Percentiles rank a stretch among this genome's conserved stretches.
phyloP scores from a whole-genome alignment of 352 stramenopile species.

The Phytophthora pistaciae region DNA sequence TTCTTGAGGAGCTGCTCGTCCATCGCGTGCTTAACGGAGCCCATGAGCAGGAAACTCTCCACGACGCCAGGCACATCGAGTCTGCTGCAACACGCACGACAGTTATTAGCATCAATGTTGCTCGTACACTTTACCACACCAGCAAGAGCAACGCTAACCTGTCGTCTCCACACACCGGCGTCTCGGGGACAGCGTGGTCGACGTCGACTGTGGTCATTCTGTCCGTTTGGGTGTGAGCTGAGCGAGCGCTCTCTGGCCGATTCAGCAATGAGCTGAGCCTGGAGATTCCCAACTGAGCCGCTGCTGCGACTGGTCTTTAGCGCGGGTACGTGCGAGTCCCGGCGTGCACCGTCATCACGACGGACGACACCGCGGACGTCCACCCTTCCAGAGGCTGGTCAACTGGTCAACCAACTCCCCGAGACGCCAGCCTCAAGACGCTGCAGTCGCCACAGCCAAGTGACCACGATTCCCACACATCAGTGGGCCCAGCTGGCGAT shows the following conservation, averaged over 20 bases:
- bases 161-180: constrained; percentile 20
- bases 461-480: constrained; percentile 24
- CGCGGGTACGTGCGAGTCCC: constrained; percentile 27
- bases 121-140: too few species aligned
- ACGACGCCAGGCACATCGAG: constrained; percentile 74
- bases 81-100: constrained; percentile 26
- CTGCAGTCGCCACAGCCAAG: not conserved
- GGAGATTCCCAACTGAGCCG: constrained; percentile 29
- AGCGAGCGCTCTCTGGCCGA: constrained; percentile 17
- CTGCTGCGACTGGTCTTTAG: constrained; percentile 27
- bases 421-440: constrained; percentile 8
- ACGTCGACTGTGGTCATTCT: constrained; percentile 34
- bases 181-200: constrained; percentile 10
- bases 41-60: constrained; percentile 60
- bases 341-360: constrained; percentile 34
- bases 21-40: constrained; percentile 65
- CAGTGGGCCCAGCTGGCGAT: constrained; percentile 28
- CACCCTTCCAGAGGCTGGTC: constrained; percentile 23
- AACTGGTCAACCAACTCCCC: constrained; percentile 10
- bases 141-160: constrained; percentile 10
- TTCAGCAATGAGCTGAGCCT: constrained; percentile 17
- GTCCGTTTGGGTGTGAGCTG: not conserved
- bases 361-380: constrained; percentile 27
- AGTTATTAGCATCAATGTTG: too few species aligned
- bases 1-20: constrained; percentile 69